Percentiles rank a stretch among this genome's conserved stretches.
Evolutionary conservation across 192 early-diverging fungal species (phyloP).

Genomic region (Rhizophlyctis rosea): DNA sequence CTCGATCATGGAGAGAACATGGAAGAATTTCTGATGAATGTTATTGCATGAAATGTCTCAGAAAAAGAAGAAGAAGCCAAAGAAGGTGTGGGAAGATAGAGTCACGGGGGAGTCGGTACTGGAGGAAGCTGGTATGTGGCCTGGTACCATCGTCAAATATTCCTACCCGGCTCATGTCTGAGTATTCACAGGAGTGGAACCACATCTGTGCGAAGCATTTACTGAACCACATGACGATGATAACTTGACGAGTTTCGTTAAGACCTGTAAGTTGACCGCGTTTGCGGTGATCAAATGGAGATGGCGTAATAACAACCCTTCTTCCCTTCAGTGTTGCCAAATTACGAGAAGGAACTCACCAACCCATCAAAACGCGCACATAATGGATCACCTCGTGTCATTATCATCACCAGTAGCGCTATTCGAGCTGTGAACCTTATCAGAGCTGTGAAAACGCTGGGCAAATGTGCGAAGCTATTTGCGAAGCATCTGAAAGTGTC

Average conservation of each 20-base stretch:
- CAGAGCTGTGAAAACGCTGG: conserved; percentile 48
- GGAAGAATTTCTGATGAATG: neutral
- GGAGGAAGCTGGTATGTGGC: neutral
- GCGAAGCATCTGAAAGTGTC: conserved; percentile 73
- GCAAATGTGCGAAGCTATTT: conserved; percentile 69
- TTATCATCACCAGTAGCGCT: conserved; percentile 62
- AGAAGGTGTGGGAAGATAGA: conserved; percentile 5
- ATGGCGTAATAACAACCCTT: neutral
- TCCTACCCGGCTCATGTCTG: neutral
- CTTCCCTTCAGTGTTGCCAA: conserved; percentile 16
- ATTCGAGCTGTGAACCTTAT: conserved; percentile 61
- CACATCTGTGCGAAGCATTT: neutral
- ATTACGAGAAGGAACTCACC: conserved; percentile 8
- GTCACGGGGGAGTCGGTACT: neutral
- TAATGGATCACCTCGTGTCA: conserved; percentile 37
- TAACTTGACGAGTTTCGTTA: conserved; percentile 8
- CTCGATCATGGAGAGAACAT: no score
- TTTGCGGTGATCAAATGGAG: neutral
- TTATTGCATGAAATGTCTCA: conserved; percentile 7
- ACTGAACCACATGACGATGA: neutral
- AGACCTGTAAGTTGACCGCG: conserved; percentile 11
- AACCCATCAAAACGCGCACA: conserved; percentile 25
- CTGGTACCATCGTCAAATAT: conserved; percentile 11
- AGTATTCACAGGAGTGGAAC: neutral
- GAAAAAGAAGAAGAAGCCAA: conserved; percentile 27